Conservation (phyloP, 495 filamentous ascomycete species). For the Lophiotrema nucula region DNA sequence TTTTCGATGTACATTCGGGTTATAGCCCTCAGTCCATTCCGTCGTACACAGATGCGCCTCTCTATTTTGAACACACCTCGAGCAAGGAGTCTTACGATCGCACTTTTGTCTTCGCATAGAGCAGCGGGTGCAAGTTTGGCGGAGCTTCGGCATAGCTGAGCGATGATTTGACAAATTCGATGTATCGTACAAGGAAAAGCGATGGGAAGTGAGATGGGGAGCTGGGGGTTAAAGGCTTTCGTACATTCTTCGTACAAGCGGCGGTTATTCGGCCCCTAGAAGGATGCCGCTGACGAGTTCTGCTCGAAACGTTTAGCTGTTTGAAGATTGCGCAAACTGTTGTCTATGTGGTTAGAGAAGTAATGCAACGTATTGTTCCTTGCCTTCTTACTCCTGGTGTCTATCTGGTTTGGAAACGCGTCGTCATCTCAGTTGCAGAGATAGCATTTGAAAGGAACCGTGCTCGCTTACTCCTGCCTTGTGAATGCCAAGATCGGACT, state of each 20-base stretch:
- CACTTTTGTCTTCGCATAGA: conserved; percentile 29
- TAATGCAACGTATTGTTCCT: too few species aligned
- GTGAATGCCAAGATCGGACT: too few species aligned
- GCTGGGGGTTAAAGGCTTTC: background rate
- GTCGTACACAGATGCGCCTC: conserved; percentile 26
- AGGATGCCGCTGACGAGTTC: too few species aligned
- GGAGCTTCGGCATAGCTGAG: conserved; percentile 19
- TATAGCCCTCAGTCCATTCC: conserved; percentile 29
- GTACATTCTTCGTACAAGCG: background rate
- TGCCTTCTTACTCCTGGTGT: too few species aligned
- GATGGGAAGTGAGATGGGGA: background rate
- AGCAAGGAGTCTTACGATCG: conserved; percentile 25
- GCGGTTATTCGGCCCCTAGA: too few species aligned
- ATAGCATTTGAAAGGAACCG: too few species aligned
- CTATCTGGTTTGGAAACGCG: too few species aligned
- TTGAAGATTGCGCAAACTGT: too few species aligned
- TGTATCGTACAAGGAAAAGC: background rate
- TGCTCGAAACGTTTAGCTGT: too few species aligned
- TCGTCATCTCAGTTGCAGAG: too few species aligned
- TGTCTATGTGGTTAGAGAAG: too few species aligned
- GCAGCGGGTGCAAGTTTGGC: conserved; percentile 26
- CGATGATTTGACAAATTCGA: background rate
- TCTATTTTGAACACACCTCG: conserved; percentile 24
- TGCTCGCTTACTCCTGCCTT: too few species aligned
- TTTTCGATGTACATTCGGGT: conserved; percentile 26